Conservation (phyloP, 495 filamentous ascomycete species). For the Amniculicola lignicola region DNA sequence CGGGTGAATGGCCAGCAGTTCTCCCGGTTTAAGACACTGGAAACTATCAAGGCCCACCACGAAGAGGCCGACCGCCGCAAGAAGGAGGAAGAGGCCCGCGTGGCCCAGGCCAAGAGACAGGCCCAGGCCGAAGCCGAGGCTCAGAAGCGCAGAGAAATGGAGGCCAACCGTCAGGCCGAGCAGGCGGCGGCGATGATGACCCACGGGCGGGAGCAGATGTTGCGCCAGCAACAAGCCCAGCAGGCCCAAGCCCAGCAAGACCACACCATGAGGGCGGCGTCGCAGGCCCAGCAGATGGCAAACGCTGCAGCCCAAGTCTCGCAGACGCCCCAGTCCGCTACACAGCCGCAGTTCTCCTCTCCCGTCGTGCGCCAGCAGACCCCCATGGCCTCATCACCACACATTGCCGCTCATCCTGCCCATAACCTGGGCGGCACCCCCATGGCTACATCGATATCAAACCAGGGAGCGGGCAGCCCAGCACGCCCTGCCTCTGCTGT, state of each 20-base stretch:
- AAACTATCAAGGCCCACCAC: conserved; percentile 74
- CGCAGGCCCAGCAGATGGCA: conserved; percentile 42
- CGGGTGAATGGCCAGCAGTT: conserved; percentile 77
- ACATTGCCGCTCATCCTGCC: conserved; percentile 54
- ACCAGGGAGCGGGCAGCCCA: conserved; percentile 65
- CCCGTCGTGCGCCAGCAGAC: conserved; percentile 77
- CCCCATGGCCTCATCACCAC: conserved; percentile 74
- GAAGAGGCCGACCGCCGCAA: conserved; percentile 65
- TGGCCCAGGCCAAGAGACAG: conserved; percentile 50
- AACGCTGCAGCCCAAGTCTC: conserved; percentile 8
- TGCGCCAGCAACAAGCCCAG: conserved; percentile 37
- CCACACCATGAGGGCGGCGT: conserved; percentile 27
- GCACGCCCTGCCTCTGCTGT: conserved; percentile 72
- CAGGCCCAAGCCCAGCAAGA: conserved; percentile 39
- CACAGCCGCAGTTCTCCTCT: conserved; percentile 71
- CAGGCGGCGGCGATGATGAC: conserved; percentile 23
- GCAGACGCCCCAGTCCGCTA: conserved; percentile 36
- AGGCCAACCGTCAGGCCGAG: conserved; percentile 16
- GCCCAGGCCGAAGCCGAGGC: conserved; percentile 37
- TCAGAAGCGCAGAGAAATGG: conserved; percentile 28
- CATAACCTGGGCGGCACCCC: conserved; percentile 56
- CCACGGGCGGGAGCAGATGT: conserved; percentile 37
- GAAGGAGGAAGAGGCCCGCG: conserved; percentile 59
- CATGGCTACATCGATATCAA: conserved; percentile 70
- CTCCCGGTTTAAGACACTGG: conserved; percentile 84